A percentile compares a stretch with the other conserved stretches of the same genome.
Evolutionary conservation across 2,329 filamentous ascomycete species (phyloP).

Genomic region (Colletotrichum kahawae): DNA sequence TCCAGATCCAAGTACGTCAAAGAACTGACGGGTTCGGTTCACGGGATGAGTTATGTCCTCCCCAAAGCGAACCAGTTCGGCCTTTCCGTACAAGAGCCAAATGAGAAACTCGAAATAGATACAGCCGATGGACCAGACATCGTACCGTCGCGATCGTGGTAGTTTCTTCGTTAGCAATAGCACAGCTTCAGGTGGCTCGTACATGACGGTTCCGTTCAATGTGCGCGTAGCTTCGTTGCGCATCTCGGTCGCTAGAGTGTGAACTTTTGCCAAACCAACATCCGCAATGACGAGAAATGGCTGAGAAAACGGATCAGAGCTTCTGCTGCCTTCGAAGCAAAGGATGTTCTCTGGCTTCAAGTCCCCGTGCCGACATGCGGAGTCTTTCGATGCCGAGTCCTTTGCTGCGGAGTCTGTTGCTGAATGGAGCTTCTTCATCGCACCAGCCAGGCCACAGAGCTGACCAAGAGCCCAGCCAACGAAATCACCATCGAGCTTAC

Average conservation of each 20-base stretch:
- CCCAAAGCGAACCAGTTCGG: background rate
- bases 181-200: background rate
- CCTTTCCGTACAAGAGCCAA: background rate
- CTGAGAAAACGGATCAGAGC: background rate
- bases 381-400: too few species aligned
- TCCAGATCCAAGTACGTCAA: background rate
- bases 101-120: background rate
- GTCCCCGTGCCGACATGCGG: too few species aligned
- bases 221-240: background rate
- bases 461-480: too few species aligned
- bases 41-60: background rate
- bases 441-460: too few species aligned
- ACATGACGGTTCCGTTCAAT: background rate
- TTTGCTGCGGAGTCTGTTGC: too few species aligned
- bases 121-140: background rate
- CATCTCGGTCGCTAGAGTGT: background rate
- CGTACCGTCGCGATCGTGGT: background rate
- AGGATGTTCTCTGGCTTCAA: background rate
- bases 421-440: too few species aligned
- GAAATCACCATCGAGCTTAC: too few species aligned
- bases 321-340: background rate
- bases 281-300: background rate
- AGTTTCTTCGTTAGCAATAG: background rate
- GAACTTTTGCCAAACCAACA: background rate
- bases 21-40: background rate